These are phyloP conservation scores for Furcasterigmium furcatum DNA, from an alignment of 2,329 filamentous ascomycete species.

Conservation along the genomic window DNA sequence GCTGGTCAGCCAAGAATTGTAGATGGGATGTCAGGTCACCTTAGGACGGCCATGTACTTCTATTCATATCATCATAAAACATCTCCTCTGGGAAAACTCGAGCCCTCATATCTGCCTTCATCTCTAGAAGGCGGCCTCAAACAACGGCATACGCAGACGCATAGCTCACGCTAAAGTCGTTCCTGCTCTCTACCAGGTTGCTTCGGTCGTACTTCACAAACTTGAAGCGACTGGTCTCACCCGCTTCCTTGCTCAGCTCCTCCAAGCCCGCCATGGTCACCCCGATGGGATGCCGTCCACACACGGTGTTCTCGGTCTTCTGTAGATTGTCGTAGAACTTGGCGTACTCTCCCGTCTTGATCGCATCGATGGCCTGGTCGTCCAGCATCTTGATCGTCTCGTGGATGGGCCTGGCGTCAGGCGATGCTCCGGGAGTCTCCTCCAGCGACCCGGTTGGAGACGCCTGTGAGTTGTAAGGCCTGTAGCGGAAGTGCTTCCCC, in stretches of 20 bases:
- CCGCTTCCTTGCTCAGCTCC: constrained; percentile 40
- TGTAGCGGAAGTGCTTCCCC: constrained; percentile 82
- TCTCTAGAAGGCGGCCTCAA: no score
- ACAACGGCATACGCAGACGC: constrained; percentile 85
- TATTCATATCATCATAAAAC: no score
- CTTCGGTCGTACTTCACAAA: constrained; percentile 89
- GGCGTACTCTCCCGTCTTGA: constrained; percentile 71
- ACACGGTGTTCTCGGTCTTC: constrained; percentile 85
- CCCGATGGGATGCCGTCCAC: constrained; percentile 91
- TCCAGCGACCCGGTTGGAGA: constrained; percentile 15
- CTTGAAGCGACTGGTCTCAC: constrained; percentile 54
- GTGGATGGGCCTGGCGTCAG: constrained; percentile 59
- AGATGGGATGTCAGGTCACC: no score
- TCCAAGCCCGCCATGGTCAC: constrained; percentile 89
- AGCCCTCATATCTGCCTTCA: no score
- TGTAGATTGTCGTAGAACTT: constrained; percentile 67
- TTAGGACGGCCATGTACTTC: no score
- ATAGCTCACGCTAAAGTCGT: constrained; percentile 90
- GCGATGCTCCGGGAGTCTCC: constrained; percentile 18
- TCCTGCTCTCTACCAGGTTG: constrained; percentile 51
- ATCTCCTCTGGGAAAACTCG: no score
- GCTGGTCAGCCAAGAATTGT: no score
- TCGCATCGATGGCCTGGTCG: constrained; percentile 76
- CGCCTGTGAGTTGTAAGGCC: constrained; percentile 61
- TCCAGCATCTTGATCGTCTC: constrained; percentile 83